These are phyloP conservation scores for Fraxinus greggii DNA, from an alignment of 305 asterid genomes.

Conservation along the genomic window DNA sequence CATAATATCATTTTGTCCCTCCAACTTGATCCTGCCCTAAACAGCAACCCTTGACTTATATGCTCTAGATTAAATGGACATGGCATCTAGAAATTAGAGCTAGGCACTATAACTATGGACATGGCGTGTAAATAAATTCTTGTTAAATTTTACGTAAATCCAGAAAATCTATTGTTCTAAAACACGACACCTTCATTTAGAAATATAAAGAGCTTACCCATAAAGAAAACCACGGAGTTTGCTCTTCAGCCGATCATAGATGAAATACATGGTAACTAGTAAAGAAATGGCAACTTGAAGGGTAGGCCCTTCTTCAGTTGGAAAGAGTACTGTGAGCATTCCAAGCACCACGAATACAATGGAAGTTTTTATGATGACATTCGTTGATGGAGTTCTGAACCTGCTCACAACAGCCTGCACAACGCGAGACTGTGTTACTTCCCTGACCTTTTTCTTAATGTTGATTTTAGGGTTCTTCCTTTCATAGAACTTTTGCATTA, in stretches of 20 bases:
- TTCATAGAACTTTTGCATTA: conserved; percentile 85
- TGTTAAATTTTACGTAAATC: neutral
- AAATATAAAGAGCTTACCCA: conserved; percentile 50
- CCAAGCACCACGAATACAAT: conserved; percentile 70
- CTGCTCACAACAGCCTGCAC: conserved; percentile 78
- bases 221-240: conserved; percentile 72
- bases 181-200: neutral
- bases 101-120: neutral
- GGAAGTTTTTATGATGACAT: conserved; percentile 63
- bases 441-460: conserved; percentile 80
- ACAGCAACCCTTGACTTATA: neutral
- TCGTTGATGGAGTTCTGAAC: conserved; percentile 66
- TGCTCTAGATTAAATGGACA: neutral
- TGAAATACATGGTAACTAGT: conserved; percentile 66
- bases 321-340: conserved; percentile 77
- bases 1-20: neutral
- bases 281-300: conserved; percentile 89
- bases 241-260: conserved; percentile 76
- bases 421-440: conserved; percentile 61
- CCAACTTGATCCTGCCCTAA: neutral
- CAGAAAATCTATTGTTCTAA: neutral
- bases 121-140: neutral
- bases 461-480: conserved; percentile 84
- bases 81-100: neutral
- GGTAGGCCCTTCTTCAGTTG: conserved; percentile 97